Evolutionary conservation across 257 asterid species (phyloP), one percentile per base, ranked within the genome.

Genomic region (Voacanga thouarsii): DNA sequence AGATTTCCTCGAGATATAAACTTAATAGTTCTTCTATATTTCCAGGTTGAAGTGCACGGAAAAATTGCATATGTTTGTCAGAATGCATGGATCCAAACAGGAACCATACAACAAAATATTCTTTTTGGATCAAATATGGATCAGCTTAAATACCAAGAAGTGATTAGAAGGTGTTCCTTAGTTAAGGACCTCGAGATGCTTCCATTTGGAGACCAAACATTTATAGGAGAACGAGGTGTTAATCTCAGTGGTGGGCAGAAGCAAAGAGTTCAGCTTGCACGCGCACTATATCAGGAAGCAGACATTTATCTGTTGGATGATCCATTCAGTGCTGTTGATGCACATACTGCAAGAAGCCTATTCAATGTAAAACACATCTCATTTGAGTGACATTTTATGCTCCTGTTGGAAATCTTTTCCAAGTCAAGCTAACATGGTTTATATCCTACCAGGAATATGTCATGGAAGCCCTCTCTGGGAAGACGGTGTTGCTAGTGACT

Each of bases 171-270:
- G 67, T 86, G 82, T 18, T 79, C 76, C 21, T 75, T 86, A 6
- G 77, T 83, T 44, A 83, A 80, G 77, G 89, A 86, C 75, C 84
- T 86, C 5, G 80, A 83, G 5, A 77, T 81, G 82, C 60, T 86
- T 41, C 83, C 86, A 26, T 83, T 75, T 12, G 84, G 85, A 1
- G 87, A 83, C 67, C 80, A 51, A 21, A 86, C 87, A 0, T 63
- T 78, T 6, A 86, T 86, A 55, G 89, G 89, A 51, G 87, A 86
- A 76, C 69, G 89, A 63, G 89, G 87, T 6, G 84, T 86, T 33
- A 86, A 86, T 73, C 87, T 86, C 72, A 86, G 89, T 77, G 87
- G 87, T 1, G 89, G 89, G 57, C 87, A 86, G 84, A 86, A 86
- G 84, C 87, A 86, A 64, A 57, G 87, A 24, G 81, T 86, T 72